Percentiles rank a stretch among this genome's conserved stretches.
phyloP scores from a whole-genome alignment of 2,329 filamentous ascomycete species.

The Fusarium sp. region DNA sequence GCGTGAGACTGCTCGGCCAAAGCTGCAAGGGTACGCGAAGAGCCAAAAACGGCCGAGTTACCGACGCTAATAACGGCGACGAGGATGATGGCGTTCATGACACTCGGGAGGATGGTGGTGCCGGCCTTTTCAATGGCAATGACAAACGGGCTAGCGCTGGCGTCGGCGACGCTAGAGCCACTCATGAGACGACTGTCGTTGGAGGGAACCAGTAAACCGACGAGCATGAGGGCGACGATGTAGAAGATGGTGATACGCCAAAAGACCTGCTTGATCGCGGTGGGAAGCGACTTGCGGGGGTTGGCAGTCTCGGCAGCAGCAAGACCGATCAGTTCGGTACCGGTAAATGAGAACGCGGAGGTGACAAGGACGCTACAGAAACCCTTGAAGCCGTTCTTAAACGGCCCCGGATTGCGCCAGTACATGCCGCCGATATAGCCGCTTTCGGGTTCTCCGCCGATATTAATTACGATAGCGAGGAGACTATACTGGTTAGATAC shows the following conservation, averaged over 20 bases:
- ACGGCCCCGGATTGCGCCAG: conserved; percentile 84
- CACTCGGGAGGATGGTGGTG: conserved; percentile 81
- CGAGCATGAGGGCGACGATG: conserved; percentile 82
- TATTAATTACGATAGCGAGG: conserved; percentile 86
- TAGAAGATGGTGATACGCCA: conserved; percentile 96
- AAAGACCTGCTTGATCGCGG: conserved; percentile 92
- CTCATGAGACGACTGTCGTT: conserved; percentile 72
- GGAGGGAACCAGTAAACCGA: conserved; percentile 86
- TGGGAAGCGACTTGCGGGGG: conserved; percentile 83
- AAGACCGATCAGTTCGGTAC: conserved; percentile 81
- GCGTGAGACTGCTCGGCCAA: conserved; percentile 90
- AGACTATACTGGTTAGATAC: conserved; percentile 63
- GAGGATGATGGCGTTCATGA: conserved; percentile 96
- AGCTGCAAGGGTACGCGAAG: conserved; percentile 88
- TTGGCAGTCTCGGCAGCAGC: conserved; percentile 83
- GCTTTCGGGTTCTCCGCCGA: conserved; percentile 77
- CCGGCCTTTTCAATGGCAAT: conserved; percentile 89
- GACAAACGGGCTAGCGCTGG: conserved; percentile 88
- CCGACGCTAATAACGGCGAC: conserved; percentile 91
- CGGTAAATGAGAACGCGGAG: conserved; percentile 80
- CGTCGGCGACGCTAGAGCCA: conserved; percentile 67
- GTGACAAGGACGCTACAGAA: conserved; percentile 82
- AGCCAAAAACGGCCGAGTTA: conserved; percentile 92
- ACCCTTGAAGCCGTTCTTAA: conserved; percentile 85
- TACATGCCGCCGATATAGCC: conserved; percentile 84